A percentile compares a stretch with the other conserved stretches of the same genome.
These are phyloP conservation scores for Coprinellus aureogranulatus DNA, from an alignment of 768 basidiomycete genomes.

Conservation along the genomic window DNA sequence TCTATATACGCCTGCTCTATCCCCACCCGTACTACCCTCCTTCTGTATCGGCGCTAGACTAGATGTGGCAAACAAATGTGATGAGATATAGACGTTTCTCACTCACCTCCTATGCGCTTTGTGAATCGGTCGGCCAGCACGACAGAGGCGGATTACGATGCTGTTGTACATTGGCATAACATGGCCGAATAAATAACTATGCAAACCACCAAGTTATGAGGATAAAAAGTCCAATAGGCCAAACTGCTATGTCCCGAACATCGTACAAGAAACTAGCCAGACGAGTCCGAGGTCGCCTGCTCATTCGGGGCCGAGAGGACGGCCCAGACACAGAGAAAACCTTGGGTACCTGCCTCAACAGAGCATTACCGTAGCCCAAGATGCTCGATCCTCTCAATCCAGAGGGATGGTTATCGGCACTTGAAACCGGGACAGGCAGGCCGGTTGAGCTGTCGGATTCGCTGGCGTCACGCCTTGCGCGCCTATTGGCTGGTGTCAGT, in stretches of 20 bases:
- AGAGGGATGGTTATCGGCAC: too few species aligned
- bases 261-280: conserved; percentile 34
- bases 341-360: neutral
- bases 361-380: neutral
- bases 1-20: too few species aligned
- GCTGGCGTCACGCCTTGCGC: neutral
- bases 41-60: too few species aligned
- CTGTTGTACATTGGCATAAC: too few species aligned
- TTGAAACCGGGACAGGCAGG: conserved; percentile 1
- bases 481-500: neutral
- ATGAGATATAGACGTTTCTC: too few species aligned
- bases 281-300: conserved; percentile 16
- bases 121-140: too few species aligned
- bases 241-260: conserved; percentile 40
- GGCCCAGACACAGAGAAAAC: conserved; percentile 2
- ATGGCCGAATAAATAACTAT: neutral
- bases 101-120: too few species aligned
- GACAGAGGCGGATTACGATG: too few species aligned
- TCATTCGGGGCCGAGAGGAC: neutral
- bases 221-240: conserved; percentile 41
- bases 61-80: too few species aligned
- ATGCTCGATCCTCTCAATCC: neutral
- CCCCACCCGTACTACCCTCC: too few species aligned
- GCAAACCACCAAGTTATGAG: conserved; percentile 25
- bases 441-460: neutral